Base-by-base conservation (phyloP, 805 yeast species). In the Barnettozyma populi region DNA sequence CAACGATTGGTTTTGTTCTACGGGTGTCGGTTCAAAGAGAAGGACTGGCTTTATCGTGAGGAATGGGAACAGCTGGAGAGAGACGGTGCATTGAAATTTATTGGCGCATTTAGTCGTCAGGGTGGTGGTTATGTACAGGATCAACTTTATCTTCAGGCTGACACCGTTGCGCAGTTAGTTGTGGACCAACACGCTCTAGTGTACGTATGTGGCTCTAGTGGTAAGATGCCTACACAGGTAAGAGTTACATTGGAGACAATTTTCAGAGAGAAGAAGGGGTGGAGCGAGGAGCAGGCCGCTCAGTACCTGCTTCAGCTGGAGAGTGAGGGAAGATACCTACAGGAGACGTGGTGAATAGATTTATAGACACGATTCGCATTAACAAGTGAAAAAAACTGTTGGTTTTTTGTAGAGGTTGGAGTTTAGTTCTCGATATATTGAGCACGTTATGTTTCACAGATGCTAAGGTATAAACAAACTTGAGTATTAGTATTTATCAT, bases 161-260 rank as follows among this genome's bases (percentile, higher is more conserved):
- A 69, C 3, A 42, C 70, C 19, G 66, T 92, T 2, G 76, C 72
- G 1, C 74, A 80, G 3, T 63, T 82, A 45, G 58, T 90, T 5
- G 62, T 78, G 1, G 69, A 80, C 13, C 54, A 76, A 38, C 62
- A 71, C n/a, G 95, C 86, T 0, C 64, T 76, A 0, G 68, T 94
- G 5, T 90, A 83, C 61, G 71, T 94, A 6, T 92, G 99, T 71
- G 99, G 99, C 0, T 82, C 96, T 14, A 82, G 95, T 23, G 98
- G 99, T 0, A 79, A 79, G 53, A 94, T 94, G 99, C 99, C 99
- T 1, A 73, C 78, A 20, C 90, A 83, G 65, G 94, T 92, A 1
- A 71, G 96, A 48, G 66, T 86, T n/a, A 92, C 97, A 0, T 62
- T 94, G 24, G 79, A 76, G 34, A 84, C 78, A 14, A 78, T 86